Conservation (phyloP, 345 rosid species). For the Moricandia arvensis region DNA sequence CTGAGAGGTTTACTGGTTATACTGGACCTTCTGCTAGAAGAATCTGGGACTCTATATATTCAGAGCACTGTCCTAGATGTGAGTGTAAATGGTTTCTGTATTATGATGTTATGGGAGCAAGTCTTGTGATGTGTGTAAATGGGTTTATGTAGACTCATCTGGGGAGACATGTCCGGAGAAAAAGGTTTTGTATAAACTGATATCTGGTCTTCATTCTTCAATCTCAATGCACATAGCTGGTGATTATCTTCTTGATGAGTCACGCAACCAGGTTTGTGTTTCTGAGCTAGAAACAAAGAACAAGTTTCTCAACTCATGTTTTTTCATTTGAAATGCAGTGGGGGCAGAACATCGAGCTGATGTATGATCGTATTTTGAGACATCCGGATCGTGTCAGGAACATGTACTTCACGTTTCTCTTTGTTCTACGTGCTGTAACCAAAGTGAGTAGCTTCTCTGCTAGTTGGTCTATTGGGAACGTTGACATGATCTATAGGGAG, state of each 20-base stretch:
- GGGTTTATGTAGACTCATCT: conserved; percentile 58
- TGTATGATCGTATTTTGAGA: conserved; percentile 80
- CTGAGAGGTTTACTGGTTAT: conserved; percentile 85
- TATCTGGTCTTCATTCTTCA: conserved; percentile 98
- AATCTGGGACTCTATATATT: conserved; percentile 51
- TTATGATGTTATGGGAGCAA: too few species aligned
- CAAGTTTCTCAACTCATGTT: not conserved
- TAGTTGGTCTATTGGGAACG: too few species aligned
- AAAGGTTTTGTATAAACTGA: conserved; percentile 78
- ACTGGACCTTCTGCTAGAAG: conserved; percentile 41
- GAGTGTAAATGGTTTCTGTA: conserved; percentile 11
- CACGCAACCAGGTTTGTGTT: conserved; percentile 56
- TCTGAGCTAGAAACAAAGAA: too few species aligned
- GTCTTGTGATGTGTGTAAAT: not conserved
- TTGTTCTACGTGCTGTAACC: conserved; percentile 90
- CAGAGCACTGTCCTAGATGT: conserved; percentile 90
- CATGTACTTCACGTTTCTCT: conserved; percentile 88
- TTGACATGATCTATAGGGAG: not conserved
- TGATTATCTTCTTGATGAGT: conserved; percentile 86
- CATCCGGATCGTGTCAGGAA: conserved; percentile 85
- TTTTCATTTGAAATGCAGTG: conserved; percentile 53
- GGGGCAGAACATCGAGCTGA: conserved; percentile 83
- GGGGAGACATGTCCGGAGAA: conserved; percentile 85
- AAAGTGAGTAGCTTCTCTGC: conserved; percentile 58
- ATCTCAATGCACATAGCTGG: conserved; percentile 89